A percentile compares a stretch with the other conserved stretches of the same genome.
phyloP scores from a whole-genome alignment of 345 rosid genomes.

The Arabidopsis arenosa region DNA sequence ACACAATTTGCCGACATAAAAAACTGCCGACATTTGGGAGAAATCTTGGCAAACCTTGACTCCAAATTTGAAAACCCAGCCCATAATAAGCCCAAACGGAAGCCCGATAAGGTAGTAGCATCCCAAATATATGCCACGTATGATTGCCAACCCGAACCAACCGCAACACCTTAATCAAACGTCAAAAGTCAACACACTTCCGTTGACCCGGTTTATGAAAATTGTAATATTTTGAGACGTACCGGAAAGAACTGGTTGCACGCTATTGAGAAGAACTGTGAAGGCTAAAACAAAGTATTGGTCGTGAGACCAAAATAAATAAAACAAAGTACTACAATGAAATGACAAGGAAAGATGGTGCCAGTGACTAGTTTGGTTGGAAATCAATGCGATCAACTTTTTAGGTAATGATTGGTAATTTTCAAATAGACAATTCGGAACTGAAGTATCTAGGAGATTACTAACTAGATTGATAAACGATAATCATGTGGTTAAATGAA shows the following conservation, averaged over 20 bases:
- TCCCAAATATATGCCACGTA: conserved; percentile 61
- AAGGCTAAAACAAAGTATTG: conserved; percentile 49
- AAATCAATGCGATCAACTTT: conserved; percentile 10
- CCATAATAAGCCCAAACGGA: conserved; percentile 68
- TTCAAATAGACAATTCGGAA: not conserved
- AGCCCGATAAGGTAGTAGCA: conserved; percentile 71
- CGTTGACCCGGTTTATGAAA: not conserved
- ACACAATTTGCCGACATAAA: not conserved
- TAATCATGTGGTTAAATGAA: not conserved
- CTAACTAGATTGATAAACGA: not conserved
- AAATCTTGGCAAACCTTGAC: conserved; percentile 45
- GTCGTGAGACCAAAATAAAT: not conserved
- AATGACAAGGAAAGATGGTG: not conserved
- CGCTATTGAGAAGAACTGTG: conserved; percentile 82
- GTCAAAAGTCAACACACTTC: not conserved
- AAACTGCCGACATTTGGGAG: not conserved
- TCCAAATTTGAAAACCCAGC: conserved; percentile 59
- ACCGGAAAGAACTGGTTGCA: conserved; percentile 91
- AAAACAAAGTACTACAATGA: not conserved
- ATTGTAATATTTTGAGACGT: not conserved
- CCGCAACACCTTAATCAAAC: conserved; percentile 64
- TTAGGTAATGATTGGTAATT: not conserved
- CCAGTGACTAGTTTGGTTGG: not conserved
- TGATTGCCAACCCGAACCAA: conserved; percentile 82
- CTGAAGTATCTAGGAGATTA: not conserved